These are phyloP conservation scores for Achaetomium macrosporum DNA, from an alignment of 2,329 filamentous ascomycete species.

Conservation along the genomic window DNA sequence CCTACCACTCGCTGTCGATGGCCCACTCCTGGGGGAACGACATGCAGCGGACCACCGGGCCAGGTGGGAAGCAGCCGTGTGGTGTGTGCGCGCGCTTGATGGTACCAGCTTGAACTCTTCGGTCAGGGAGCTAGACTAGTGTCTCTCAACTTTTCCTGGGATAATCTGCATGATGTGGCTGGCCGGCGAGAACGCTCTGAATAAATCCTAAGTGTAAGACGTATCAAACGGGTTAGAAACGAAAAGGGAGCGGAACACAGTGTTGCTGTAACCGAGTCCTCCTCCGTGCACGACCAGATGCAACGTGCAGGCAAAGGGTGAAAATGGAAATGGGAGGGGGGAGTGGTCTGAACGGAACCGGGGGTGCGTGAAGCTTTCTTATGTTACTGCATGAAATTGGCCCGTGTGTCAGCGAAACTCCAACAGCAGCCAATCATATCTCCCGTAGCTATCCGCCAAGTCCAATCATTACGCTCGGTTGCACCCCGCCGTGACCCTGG, in stretches of 20 bases:
- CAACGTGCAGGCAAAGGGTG: too few species aligned
- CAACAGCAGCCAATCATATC: conserved; percentile 19
- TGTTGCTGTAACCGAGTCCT: too few species aligned
- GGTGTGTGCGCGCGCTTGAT: background rate
- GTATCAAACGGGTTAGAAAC: too few species aligned
- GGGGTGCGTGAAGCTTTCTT: conserved; percentile 10
- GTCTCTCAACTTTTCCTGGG: too few species aligned
- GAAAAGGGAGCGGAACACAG: too few species aligned
- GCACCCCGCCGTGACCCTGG: too few species aligned
- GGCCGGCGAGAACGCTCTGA: too few species aligned
- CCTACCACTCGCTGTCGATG: conserved; percentile 3
- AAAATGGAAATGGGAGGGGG: background rate
- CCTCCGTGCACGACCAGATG: too few species aligned
- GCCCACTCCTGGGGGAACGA: background rate
- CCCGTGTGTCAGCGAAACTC: conserved; percentile 32
- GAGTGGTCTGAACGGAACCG: background rate
- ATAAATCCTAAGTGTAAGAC: too few species aligned
- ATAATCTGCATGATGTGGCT: too few species aligned
- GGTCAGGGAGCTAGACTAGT: background rate
- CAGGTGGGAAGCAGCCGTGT: background rate
- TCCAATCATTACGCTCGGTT: conserved; percentile 20
- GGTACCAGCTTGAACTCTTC: too few species aligned
- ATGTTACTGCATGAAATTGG: conserved; percentile 33
- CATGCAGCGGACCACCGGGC: conserved; percentile 9
- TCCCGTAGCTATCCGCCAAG: conserved; percentile 12